A percentile compares a stretch with the other conserved stretches of the same genome.
Evolutionary conservation across 164 flowering plant genomes (phyloP).

Genomic region (Vitis labrusca): DNA sequence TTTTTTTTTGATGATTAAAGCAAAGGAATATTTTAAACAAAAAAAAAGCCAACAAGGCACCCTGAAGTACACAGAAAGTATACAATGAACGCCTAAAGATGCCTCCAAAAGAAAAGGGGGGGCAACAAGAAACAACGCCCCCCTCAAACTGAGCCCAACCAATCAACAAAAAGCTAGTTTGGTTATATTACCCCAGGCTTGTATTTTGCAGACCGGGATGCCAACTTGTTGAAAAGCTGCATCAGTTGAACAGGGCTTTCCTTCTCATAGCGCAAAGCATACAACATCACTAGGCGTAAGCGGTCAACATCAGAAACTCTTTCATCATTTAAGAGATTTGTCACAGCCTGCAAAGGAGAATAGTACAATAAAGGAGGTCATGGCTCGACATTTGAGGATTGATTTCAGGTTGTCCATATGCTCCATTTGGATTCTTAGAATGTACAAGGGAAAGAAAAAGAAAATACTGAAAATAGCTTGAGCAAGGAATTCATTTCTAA

Average conservation of each 20-base stretch:
- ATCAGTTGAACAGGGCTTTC: slow-evolving; percentile 97
- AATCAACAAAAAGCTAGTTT: background rate
- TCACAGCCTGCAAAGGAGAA: slow-evolving; percentile 68
- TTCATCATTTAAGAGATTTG: slow-evolving; percentile 74
- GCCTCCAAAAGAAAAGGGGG: too few relatives aligned
- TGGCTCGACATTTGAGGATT: background rate
- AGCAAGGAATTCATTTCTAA: too few relatives aligned
- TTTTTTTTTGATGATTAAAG: too few relatives aligned
- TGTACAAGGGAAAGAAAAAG: too few relatives aligned
- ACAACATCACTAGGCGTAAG: slow-evolving; percentile 86
- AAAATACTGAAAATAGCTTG: too few relatives aligned
- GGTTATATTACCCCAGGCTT: slow-evolving; percentile 84
- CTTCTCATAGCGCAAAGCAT: slow-evolving; percentile 97
- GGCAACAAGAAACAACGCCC: too few relatives aligned
- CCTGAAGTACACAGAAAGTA: too few relatives aligned
- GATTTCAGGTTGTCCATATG: background rate
- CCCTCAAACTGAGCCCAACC: too few relatives aligned
- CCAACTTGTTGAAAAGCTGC: slow-evolving; percentile 94
- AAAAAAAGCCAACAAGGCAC: too few relatives aligned
- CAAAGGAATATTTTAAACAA: too few relatives aligned
- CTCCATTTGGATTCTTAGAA: too few relatives aligned
- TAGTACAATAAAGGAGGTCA: slow-evolving; percentile 7
- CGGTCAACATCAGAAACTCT: slow-evolving; percentile 85
- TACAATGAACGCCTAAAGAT: too few relatives aligned
- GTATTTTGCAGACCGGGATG: slow-evolving; percentile 86